phyloP scores from a whole-genome alignment of 2,329 filamentous ascomycete genomes.

The Penicillium crustosum region DNA sequence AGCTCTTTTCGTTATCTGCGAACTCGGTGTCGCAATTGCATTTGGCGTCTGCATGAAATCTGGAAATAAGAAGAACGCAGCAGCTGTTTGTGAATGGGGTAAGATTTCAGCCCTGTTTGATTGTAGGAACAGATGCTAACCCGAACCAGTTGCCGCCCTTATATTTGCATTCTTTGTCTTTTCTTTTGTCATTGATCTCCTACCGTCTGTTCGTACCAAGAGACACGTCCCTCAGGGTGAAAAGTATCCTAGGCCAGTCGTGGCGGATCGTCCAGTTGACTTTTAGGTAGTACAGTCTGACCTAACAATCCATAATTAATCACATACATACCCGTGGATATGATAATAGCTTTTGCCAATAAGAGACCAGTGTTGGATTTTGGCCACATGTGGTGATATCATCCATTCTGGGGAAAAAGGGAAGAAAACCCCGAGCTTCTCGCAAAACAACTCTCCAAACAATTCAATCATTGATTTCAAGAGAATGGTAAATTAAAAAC shows the following conservation, averaged over 20 bases:
- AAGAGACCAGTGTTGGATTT: neutral
- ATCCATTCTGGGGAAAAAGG: neutral
- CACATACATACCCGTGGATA: neutral
- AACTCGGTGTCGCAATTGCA: conserved; percentile 9
- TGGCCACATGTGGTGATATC: conserved; percentile 9
- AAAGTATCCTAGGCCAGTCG: conserved; percentile 6
- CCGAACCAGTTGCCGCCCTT: conserved; percentile 2
- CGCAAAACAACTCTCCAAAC: neutral
- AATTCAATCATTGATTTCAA: neutral
- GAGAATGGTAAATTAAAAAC: neutral
- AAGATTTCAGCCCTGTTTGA: neutral
- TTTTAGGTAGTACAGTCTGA: neutral
- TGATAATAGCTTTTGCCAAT: neutral
- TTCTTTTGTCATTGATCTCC: conserved; percentile 10
- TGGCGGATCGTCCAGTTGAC: neutral
- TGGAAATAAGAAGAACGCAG: conserved; percentile 2
- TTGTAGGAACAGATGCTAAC: neutral
- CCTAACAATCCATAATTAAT: neutral
- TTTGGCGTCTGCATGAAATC: conserved; percentile 4
- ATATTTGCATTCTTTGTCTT: conserved; percentile 14
- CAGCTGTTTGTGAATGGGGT: conserved; percentile 12
- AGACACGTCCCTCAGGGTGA: conserved; percentile 10
- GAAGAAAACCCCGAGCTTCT: neutral
- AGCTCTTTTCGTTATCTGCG: conserved; percentile 4
- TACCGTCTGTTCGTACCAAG: conserved; percentile 12